Base-by-base conservation (phyloP, 345 rosid genomes). In the Clausena lansium region DNA sequence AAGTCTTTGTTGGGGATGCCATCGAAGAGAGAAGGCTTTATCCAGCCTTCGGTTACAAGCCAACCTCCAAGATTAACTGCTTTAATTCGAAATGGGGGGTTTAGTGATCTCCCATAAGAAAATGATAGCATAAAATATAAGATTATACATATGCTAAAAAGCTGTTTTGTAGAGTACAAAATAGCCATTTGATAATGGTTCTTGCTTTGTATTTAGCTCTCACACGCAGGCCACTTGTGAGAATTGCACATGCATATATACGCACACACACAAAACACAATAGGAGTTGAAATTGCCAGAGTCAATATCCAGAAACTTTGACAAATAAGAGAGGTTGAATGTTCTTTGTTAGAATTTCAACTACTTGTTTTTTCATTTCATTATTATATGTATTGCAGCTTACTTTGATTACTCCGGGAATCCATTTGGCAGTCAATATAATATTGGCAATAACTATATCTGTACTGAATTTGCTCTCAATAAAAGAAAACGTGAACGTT, bases 1-100 rank as follows among this genome's bases (percentile, higher is more conserved):
- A 91, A 86, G 76, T 91, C 89, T 72, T 82, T 86, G 85, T 89
- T 86, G 75, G 88, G 76, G 81, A 91, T 89, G 78, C 88, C 89
- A 45, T 91, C 84, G 20, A 91, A 91, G 32, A 91, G 93, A 72
- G 91, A 83, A 52, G 93, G 95, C 28, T 87, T 85, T 61, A 88
- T 91, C 95, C 93, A 89, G 38, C 91, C 91, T 89, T 89, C 95
- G 0, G 90, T 83, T 14, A 91, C 89, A 0, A 89, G 83, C 95
- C 95, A 91, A 10, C 95, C 95, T 71, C 93, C 92, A 15, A 91
- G 92, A 79, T 84, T 89, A 62, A 85, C 95, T 15, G 95, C 95
- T 84, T 70, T 83, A 22, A 86, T 41, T 69, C 63, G 60, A 50
- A 67, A 73, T 25, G 58, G 67, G 30, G 83, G 81, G 47, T 50